A percentile compares a stretch with the other conserved stretches of the same genome.
Conservation (phyloP, 305 asterid species). For the Andrographis paniculata region DNA sequence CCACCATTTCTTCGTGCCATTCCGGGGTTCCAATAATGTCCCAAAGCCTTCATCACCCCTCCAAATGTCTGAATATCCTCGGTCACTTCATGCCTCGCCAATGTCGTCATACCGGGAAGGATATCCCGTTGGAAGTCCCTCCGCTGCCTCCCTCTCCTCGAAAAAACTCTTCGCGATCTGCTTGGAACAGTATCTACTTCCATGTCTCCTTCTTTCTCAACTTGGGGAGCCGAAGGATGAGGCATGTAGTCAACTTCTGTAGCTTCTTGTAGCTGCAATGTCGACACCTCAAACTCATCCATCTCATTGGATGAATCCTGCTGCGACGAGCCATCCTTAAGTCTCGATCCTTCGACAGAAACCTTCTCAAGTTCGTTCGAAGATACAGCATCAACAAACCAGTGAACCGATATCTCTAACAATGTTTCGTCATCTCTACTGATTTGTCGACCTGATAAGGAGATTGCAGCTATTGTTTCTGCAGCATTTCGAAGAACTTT, state of each 20-base stretch:
- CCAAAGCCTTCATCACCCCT: slow-evolving; percentile 82
- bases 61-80: slow-evolving; percentile 89
- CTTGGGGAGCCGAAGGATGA: slow-evolving; percentile 48
- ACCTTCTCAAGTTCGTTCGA: slow-evolving; percentile 17
- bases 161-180: slow-evolving; percentile 59
- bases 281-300: slow-evolving; percentile 69
- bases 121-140: slow-evolving; percentile 84
- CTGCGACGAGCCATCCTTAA: too few relatives aligned
- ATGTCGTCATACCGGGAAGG: slow-evolving; percentile 68
- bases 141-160: slow-evolving; percentile 83
- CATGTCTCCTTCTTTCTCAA: slow-evolving; percentile 30
- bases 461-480: slow-evolving; percentile 47
- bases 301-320: slow-evolving; percentile 26
- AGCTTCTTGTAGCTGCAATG: slow-evolving; percentile 50
- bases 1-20: slow-evolving; percentile 46
- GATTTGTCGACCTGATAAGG: slow-evolving; percentile 27
- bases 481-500: slow-evolving; percentile 49
- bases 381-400: slow-evolving; percentile 40
- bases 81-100: slow-evolving; percentile 76
- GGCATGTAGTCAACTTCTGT: slow-evolving; percentile 82
- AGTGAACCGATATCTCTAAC: slow-evolving; percentile 31
- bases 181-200: slow-evolving; percentile 23
- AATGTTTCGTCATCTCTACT: slow-evolving; percentile 20
- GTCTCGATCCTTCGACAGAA: not conserved
- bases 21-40: slow-evolving; percentile 59